phyloP scores from a whole-genome alignment of 2,329 filamentous ascomycete species.

The Tolypocladium ovalisporum region DNA sequence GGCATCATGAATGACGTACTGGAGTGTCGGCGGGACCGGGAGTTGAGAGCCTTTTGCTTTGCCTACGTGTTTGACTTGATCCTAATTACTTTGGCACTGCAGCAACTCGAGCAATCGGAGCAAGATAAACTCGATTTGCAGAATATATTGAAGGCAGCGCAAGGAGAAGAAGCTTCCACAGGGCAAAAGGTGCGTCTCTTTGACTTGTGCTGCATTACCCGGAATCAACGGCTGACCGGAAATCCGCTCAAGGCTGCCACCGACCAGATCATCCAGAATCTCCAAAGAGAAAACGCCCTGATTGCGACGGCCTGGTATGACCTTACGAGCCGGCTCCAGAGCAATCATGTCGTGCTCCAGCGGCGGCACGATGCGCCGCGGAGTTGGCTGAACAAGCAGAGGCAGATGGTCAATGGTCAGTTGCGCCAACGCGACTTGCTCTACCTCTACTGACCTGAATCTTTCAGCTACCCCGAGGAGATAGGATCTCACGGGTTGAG shows the following conservation, averaged over 20 bases:
- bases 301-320: conserved; percentile 84
- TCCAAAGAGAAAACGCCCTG: conserved; percentile 67
- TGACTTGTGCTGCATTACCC: neutral
- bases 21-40: neutral
- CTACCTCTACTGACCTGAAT: conserved; percentile 30
- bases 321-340: conserved; percentile 65
- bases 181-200: conserved; percentile 39
- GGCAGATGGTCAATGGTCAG: conserved; percentile 56
- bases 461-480: conserved; percentile 33
- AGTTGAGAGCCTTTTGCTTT: neutral
- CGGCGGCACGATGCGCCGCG: conserved; percentile 62
- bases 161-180: conserved; percentile 35
- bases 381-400: conserved; percentile 79
- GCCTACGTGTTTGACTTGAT: neutral
- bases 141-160: conserved; percentile 40
- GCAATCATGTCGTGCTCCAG: conserved; percentile 71
- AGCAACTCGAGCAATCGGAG: conserved; percentile 50
- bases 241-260: conserved; percentile 28
- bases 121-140: conserved; percentile 45
- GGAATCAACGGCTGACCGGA: neutral
- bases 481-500: conserved; percentile 28
- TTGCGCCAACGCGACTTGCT: conserved; percentile 30
- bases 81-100: neutral
- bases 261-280: conserved; percentile 51
- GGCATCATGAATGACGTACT: neutral